Percentiles rank a stretch among this genome's conserved stretches.
These are phyloP conservation scores for Macrophomina pseudophaseolina DNA, from an alignment of 2,329 filamentous ascomycete species.

Conservation along the genomic window DNA sequence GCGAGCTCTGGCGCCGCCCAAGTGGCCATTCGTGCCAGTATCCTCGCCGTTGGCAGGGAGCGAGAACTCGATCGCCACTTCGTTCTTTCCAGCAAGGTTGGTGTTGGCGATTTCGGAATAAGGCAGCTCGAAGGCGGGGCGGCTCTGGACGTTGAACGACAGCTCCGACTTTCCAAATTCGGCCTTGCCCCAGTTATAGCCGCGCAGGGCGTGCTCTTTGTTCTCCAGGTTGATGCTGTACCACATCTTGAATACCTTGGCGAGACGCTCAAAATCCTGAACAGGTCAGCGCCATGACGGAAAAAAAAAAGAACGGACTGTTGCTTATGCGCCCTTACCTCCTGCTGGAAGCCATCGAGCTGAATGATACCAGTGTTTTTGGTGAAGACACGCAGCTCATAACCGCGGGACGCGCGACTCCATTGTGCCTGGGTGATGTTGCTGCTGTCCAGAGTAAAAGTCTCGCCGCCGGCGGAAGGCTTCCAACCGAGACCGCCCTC, in stretches of 20 bases:
- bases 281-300: slow-evolving; percentile 13
- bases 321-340: slow-evolving; percentile 55
- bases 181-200: slow-evolving; percentile 99
- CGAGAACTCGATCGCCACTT: slow-evolving; percentile 94
- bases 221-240: slow-evolving; percentile 92
- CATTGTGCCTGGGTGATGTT: slow-evolving; percentile 90
- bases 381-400: slow-evolving; percentile 89
- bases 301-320: neutral
- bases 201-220: slow-evolving; percentile 90
- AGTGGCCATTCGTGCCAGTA: slow-evolving; percentile 73
- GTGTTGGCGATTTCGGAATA: slow-evolving; percentile 98
- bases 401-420: slow-evolving; percentile 91
- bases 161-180: slow-evolving; percentile 96
- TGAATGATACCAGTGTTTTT: slow-evolving; percentile 86
- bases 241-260: slow-evolving; percentile 96
- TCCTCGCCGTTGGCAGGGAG: slow-evolving; percentile 73
- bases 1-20: slow-evolving; percentile 74
- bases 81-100: slow-evolving; percentile 95
- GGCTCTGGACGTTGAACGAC: slow-evolving; percentile 94
- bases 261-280: slow-evolving; percentile 85
- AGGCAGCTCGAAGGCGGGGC: slow-evolving; percentile 93
- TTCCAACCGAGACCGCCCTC: slow-evolving; percentile 97
- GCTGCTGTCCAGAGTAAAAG: slow-evolving; percentile 87
- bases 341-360: slow-evolving; percentile 91
- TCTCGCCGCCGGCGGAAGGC: slow-evolving; percentile 82